phyloP scores from a whole-genome alignment of 2,329 filamentous ascomycete genomes.

The Akanthomyces dipterigenus region DNA sequence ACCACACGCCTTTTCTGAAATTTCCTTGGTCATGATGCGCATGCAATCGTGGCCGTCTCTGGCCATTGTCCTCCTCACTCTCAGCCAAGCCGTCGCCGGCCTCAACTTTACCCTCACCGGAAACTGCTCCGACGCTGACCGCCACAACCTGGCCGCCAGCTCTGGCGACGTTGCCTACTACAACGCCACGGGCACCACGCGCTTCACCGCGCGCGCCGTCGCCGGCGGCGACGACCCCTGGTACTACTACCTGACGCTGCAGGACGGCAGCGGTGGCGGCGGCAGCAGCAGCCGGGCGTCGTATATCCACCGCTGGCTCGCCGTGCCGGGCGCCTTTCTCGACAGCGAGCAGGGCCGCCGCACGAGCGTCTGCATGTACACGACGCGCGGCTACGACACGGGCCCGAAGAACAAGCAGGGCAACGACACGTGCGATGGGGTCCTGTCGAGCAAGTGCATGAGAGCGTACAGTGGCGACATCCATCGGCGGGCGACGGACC shows the following conservation, averaged over 20 bases:
- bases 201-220: neutral
- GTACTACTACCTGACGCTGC: neutral
- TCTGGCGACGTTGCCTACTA: constrained; percentile 90
- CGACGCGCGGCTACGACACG: neutral
- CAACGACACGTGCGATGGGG: neutral
- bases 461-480: neutral
- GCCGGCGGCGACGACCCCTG: neutral
- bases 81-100: neutral
- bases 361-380: neutral
- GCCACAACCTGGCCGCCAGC: constrained; percentile 50
- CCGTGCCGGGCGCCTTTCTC: neutral
- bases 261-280: neutral
- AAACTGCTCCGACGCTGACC: neutral
- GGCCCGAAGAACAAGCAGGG: neutral
- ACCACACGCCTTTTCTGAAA: no score
- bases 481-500: no score
- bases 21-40: no score
- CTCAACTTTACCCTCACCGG: neutral
- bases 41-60: neutral
- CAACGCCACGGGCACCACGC: constrained; percentile 46
- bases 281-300: no score
- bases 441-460: neutral
- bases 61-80: neutral
- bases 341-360: neutral
- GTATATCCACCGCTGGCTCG: neutral